These are phyloP conservation scores for Psilocybe mexicana DNA, from an alignment of 1,284 basidiomycete genomes.

Conservation along the genomic window DNA sequence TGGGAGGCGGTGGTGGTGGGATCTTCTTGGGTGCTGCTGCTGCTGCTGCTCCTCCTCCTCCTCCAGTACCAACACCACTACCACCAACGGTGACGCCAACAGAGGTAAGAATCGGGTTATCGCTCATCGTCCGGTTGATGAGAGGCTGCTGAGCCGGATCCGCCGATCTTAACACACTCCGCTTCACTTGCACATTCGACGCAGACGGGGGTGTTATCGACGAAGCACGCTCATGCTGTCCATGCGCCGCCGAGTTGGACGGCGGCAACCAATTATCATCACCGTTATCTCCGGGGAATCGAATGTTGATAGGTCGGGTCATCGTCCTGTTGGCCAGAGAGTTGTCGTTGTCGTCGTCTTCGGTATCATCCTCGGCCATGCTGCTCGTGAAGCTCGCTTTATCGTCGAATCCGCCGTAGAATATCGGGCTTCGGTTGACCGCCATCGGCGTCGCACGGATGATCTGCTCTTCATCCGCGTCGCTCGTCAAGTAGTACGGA, in stretches of 20 bases:
- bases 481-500: constrained; percentile 30
- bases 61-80: not conserved
- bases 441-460: constrained; percentile 43
- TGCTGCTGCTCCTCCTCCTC: not conserved
- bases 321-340: not conserved
- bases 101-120: constrained; percentile 3
- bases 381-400: constrained; percentile 44
- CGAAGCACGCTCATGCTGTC: not conserved
- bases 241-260: not conserved
- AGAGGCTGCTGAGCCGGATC: constrained; percentile 24
- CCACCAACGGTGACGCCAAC: not conserved
- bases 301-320: constrained; percentile 2
- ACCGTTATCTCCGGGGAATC: constrained; percentile 8
- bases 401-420: constrained; percentile 45
- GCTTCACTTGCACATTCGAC: constrained; percentile 10
- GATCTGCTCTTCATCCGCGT: constrained; percentile 40
- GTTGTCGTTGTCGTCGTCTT: constrained; percentile 16
- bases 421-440: constrained; percentile 40
- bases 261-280: constrained; percentile 4
- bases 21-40: constrained; percentile 32
- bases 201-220: not conserved
- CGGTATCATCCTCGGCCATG: constrained; percentile 41
- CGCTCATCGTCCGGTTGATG: constrained; percentile 25
- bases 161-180: constrained; percentile 13
- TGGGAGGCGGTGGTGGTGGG: constrained; percentile 43